Conservation (phyloP, 139 green algal species). For the Volvox reticuliferus region DNA sequence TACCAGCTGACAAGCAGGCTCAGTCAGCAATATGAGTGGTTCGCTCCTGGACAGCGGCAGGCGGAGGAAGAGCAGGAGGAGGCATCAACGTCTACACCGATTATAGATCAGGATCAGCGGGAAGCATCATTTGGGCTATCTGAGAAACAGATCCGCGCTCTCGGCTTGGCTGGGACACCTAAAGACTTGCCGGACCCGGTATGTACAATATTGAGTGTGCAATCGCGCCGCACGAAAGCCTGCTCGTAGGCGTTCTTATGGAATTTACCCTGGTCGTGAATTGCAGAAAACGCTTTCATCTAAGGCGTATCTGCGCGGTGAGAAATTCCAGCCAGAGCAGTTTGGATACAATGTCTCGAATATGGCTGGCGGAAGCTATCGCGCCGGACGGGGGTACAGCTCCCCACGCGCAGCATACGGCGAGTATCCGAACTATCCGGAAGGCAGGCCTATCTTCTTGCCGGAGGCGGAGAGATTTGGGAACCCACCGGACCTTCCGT, state of each 20-base stretch:
- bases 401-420: slow-evolving; percentile 61
- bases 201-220: slow-evolving; percentile 5
- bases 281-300: slow-evolving; percentile 64
- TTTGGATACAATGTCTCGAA: slow-evolving; percentile 57
- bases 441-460: slow-evolving; percentile 71
- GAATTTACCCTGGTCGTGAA: neutral
- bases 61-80: slow-evolving; percentile 42
- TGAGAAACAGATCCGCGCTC: slow-evolving; percentile 65
- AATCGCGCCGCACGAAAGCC: neutral
- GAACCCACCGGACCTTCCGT: slow-evolving; percentile 85
- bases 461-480: slow-evolving; percentile 74
- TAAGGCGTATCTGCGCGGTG: slow-evolving; percentile 60
- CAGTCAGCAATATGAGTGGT: slow-evolving; percentile 68
- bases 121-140: slow-evolving; percentile 61
- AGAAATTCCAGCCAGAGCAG: slow-evolving; percentile 62
- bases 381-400: slow-evolving; percentile 42
- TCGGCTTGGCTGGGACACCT: slow-evolving; percentile 61
- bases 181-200: slow-evolving; percentile 64
- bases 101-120: slow-evolving; percentile 18
- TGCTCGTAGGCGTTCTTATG: neutral
- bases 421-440: slow-evolving; percentile 68
- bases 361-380: slow-evolving; percentile 42
- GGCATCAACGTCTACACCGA: neutral
- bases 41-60: slow-evolving; percentile 50
- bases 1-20: slow-evolving; percentile 60